Conservation (phyloP, 2,329 filamentous ascomycete genomes). For the Aspergillus luchuensis region DNA sequence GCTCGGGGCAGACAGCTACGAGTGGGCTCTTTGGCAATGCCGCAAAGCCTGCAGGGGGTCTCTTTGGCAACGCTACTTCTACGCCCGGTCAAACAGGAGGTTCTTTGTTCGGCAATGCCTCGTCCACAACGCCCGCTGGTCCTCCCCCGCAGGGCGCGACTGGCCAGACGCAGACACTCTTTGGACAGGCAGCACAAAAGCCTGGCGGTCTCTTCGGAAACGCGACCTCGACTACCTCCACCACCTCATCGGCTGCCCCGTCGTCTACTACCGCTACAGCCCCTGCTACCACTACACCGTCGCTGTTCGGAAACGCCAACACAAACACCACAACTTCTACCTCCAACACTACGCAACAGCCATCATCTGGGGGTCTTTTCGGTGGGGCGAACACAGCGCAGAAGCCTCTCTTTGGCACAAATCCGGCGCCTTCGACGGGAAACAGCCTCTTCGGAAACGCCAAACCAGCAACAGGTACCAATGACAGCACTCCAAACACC, state of each 20-base stretch:
- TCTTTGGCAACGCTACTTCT: conserved; percentile 40
- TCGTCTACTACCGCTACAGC: conserved; percentile 31
- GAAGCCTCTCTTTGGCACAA: conserved; percentile 33
- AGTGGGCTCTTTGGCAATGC: conserved; percentile 38
- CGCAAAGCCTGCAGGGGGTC: conserved; percentile 26
- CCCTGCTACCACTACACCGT: conserved; percentile 26
- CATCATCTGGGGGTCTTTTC: conserved; percentile 34
- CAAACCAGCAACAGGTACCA: conserved; percentile 30
- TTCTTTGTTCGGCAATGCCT: conserved; percentile 41
- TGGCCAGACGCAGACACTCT: conserved; percentile 32
- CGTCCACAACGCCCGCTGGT: conserved; percentile 54
- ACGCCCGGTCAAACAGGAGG: conserved; percentile 42
- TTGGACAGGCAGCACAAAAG: conserved; percentile 31
- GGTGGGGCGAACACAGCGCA: conserved; percentile 27
- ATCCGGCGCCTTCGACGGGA: conserved; percentile 22
- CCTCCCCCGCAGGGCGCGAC: conserved; percentile 45
- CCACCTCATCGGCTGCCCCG: conserved; percentile 16
- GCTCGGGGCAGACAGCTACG: conserved; percentile 34
- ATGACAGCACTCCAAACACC: conserved; percentile 30
- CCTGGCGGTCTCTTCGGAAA: conserved; percentile 32
- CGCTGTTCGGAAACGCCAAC: conserved; percentile 16
- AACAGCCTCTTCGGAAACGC: conserved; percentile 20
- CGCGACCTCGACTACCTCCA: conserved; percentile 17
- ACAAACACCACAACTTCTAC: not conserved
- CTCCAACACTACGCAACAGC: conserved; percentile 17